Conservation (phyloP, 1,284 basidiomycete genomes). For the Apiotrichum siamense region DNA sequence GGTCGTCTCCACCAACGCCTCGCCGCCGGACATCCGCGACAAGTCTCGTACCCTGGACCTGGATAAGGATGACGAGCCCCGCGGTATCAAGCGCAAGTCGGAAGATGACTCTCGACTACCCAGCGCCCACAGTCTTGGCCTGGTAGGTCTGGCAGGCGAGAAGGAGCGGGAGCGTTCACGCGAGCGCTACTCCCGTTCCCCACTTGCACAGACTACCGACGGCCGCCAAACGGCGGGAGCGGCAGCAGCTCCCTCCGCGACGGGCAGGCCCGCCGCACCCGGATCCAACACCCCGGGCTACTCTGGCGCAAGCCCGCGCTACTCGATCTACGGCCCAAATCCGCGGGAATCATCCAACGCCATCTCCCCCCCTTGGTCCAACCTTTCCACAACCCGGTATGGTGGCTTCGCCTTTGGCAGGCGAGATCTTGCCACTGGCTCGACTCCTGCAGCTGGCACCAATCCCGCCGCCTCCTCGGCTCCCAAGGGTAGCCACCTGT, state of each 20-base stretch:
- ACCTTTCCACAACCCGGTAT: conserved; percentile 22
- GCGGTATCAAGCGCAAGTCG: conserved; percentile 40
- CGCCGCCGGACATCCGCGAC: conserved; percentile 26
- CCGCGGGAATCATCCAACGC: conserved; percentile 24
- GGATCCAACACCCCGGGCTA: conserved; percentile 1
- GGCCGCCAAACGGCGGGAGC: conserved; percentile 5
- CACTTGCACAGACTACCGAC: conserved; percentile 19
- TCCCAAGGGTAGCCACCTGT: conserved; percentile 13
- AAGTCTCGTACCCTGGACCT: conserved; percentile 22
- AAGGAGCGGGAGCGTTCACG: conserved; percentile 28
- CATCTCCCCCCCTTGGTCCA: conserved; percentile 28
- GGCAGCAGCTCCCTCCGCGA: not conserved
- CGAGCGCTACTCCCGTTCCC: conserved; percentile 33
- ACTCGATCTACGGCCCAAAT: conserved; percentile 42
- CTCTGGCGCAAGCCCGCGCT: conserved; percentile 18
- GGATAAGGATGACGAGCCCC: conserved; percentile 26
- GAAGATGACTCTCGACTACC: conserved; percentile 32
- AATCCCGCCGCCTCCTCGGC: conserved; percentile 11
- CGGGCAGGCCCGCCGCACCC: not conserved
- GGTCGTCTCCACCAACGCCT: conserved; percentile 10
- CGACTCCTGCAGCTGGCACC: conserved; percentile 1
- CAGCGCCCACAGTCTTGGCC: conserved; percentile 24
- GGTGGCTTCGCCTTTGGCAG: conserved; percentile 26
- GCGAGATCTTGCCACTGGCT: conserved; percentile 20
- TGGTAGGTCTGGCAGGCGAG: conserved; percentile 20